Base-by-base conservation (phyloP, 2,329 filamentous ascomycete species). In the Polychaeton citri region DNA sequence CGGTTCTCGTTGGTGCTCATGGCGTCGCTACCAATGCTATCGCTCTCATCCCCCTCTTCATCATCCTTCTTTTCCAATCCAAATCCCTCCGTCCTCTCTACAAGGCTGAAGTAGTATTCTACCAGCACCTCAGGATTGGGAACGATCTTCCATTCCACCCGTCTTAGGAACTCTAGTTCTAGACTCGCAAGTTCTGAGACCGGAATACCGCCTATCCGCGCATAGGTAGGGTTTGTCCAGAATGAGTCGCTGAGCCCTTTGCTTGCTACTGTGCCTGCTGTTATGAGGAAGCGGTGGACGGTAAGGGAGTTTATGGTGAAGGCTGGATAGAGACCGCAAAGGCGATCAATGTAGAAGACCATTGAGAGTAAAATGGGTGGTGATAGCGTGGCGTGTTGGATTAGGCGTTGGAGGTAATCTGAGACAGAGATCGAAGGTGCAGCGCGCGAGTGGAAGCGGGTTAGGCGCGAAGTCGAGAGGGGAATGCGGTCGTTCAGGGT, bases 171-270 rank as follows among this genome's bases (percentile, higher is more conserved):
- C 51, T 98, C 90, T 19, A 98, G 69, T 58, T 98, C 90, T 7
- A 98, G 66, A 38, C 95, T 66, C 39, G 90, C 92, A 44, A 98
- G 64, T 59, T 98, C 90, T 33, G 81, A 77, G 24, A 95, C 71
- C 46, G 84, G 86, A 34, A 98, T 86, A 43, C 90, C 90, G 4
- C 90, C 90, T 1, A 98, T 87, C 37, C 85, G 73, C 24, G 90
- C 87, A 56, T 98, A 98, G 1, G 88, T 93, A 19, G 84, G 84
- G 60, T 98, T 98, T 43, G 93, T 96, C 86, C 90, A 95, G 57
- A 98, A 98, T 19, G 82, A 86, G 58, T 98, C 90, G 20, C 86
- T 95, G 9, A 98, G 71, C 1, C 90, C 90, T 60, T 98, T 98
- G 38, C 87, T 85, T 5, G 88, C 90, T 4, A 98, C 90, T 0